Conservation (phyloP, 495 filamentous ascomycete genomes). For the Xylaria sp. region DNA sequence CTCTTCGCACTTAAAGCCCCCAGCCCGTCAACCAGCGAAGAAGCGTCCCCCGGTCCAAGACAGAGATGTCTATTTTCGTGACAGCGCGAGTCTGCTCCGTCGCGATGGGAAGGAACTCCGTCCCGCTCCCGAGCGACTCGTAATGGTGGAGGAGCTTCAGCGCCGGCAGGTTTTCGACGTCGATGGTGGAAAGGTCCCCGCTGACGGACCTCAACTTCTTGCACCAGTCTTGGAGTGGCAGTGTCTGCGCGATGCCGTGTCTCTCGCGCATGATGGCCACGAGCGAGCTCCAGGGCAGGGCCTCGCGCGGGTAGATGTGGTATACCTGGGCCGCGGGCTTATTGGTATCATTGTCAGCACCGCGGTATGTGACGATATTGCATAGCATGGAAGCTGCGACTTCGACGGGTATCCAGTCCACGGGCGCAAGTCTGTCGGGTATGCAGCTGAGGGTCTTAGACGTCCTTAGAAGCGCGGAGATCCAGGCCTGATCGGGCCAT, state of each 20-base stretch:
- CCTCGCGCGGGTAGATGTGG: constrained; percentile 8
- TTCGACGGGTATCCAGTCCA: constrained; percentile 45
- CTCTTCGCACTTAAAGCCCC: background rate
- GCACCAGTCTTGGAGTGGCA: constrained; percentile 22
- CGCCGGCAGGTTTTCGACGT: constrained; percentile 24
- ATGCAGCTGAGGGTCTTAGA: constrained; percentile 25
- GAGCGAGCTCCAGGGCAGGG: constrained; percentile 13
- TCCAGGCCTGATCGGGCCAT: constrained; percentile 37
- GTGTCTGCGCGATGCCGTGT: background rate
- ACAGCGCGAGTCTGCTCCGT: background rate
- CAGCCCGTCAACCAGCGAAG: background rate
- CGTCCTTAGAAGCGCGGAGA: constrained; percentile 38
- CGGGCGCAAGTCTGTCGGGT: constrained; percentile 19
- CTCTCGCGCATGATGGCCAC: constrained; percentile 4
- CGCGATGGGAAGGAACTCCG: background rate
- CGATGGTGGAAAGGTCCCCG: background rate
- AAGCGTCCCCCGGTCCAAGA: background rate
- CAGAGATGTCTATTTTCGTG: background rate
- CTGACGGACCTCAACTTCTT: constrained; percentile 17
- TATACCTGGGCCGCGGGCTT: constrained; percentile 21
- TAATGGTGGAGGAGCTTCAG: constrained; percentile 25
- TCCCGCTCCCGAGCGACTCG: background rate
- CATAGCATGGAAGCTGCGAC: constrained; percentile 30
- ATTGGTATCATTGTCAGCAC: background rate
- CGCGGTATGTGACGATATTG: constrained; percentile 26